Conservation (phyloP, 768 basidiomycete genomes). For the Mycena kentingensis region DNA sequence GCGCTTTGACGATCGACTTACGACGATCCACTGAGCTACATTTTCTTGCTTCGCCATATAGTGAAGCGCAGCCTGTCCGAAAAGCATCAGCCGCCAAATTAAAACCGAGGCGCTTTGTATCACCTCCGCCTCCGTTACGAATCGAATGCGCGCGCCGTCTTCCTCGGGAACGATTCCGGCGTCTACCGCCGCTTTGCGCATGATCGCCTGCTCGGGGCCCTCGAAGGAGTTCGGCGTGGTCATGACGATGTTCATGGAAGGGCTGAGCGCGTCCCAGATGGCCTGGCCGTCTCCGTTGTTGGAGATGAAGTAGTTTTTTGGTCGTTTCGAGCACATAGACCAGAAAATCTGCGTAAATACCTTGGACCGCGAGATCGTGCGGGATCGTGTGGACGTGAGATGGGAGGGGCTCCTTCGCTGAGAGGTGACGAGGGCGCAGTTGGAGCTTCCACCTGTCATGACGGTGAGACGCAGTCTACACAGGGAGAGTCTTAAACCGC, state of each 20-base stretch:
- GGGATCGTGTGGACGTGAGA: constrained; percentile 19
- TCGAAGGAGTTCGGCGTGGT: constrained; percentile 31
- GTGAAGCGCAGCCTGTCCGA: constrained; percentile 7
- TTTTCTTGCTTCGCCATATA: constrained; percentile 4
- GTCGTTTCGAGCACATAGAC: constrained; percentile 26
- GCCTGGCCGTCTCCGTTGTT: constrained; percentile 1
- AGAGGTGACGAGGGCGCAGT: constrained; percentile 24
- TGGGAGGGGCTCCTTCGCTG: background rate
- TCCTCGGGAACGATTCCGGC: constrained; percentile 23
- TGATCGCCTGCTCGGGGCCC: constrained; percentile 21
- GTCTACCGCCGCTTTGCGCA: constrained; percentile 27
- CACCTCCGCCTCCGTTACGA: constrained; percentile 25
- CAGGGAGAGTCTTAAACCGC: background rate
- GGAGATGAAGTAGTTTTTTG: constrained; percentile 19
- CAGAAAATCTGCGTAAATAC: constrained; percentile 29
- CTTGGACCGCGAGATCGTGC: constrained; percentile 17
- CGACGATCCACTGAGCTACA: constrained; percentile 6
- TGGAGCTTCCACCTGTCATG: constrained; percentile 29
- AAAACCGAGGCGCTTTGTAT: background rate
- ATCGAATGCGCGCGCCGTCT: constrained; percentile 17
- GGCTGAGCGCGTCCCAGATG: constrained; percentile 17
- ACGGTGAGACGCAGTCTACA: background rate
- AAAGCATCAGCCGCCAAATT: background rate
- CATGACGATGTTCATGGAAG: constrained; percentile 25
- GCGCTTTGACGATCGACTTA: background rate